A percentile compares a stretch with the other conserved stretches of the same genome.
Conservation (phyloP, 129 eudicot species). For the Pittosporum tobira region DNA sequence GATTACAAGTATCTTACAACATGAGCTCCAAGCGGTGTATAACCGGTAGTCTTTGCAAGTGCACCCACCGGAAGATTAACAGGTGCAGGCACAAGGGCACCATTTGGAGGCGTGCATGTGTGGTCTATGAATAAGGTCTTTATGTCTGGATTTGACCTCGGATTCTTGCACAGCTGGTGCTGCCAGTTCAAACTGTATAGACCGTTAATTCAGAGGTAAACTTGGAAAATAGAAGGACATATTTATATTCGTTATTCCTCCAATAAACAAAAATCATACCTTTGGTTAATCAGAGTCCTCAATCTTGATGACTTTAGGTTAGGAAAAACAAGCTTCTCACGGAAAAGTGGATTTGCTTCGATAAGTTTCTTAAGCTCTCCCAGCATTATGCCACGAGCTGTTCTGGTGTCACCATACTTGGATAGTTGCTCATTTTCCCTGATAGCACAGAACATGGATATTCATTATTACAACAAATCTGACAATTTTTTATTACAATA, state of each 20-base stretch:
- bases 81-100: slow-evolving; percentile 60
- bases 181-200: slow-evolving; percentile 73
- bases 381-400: slow-evolving; percentile 81
- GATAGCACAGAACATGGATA: slow-evolving; percentile 6
- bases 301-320: slow-evolving; percentile 67
- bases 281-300: slow-evolving; percentile 79
- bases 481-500: not conserved
- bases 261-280: slow-evolving; percentile 31
- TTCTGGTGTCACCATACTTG: slow-evolving; percentile 75
- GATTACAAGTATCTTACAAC: slow-evolving; percentile 40
- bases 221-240: not conserved
- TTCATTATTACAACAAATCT: not conserved
- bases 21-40: slow-evolving; percentile 60
- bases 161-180: slow-evolving; percentile 79
- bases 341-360: slow-evolving; percentile 87
- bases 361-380: slow-evolving; percentile 75
- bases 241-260: not conserved
- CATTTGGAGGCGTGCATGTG: slow-evolving; percentile 65
- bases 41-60: slow-evolving; percentile 57
- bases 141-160: slow-evolving; percentile 84
- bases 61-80: slow-evolving; percentile 63
- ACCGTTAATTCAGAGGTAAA: slow-evolving; percentile 10
- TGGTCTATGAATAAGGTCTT: slow-evolving; percentile 74
- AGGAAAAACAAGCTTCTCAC: slow-evolving; percentile 77
- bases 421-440: slow-evolving; percentile 92